Percentiles rank a stretch among this genome's conserved stretches.
These are phyloP conservation scores for Fistulina hepatica DNA, from an alignment of 1,284 basidiomycete species.

Conservation along the genomic window DNA sequence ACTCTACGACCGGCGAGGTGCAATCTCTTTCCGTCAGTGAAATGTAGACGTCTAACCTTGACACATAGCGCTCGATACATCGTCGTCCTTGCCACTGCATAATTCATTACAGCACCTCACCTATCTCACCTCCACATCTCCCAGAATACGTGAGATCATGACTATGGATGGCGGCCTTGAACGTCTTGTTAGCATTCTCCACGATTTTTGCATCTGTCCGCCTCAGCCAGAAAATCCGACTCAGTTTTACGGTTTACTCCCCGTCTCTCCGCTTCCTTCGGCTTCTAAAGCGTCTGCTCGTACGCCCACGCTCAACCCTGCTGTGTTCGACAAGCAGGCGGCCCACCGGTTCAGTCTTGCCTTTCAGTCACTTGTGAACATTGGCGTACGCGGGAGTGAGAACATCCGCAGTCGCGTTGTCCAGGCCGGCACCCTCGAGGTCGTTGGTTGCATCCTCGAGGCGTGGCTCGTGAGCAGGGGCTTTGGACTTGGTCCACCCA, in stretches of 20 bases:
- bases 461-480: conserved; percentile 83
- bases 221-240: conserved; percentile 66
- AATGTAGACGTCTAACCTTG: not conserved
- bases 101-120: conserved; percentile 96
- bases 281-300: conserved; percentile 29
- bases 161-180: conserved; percentile 96
- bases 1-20: conserved; percentile 92
- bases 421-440: conserved; percentile 90
- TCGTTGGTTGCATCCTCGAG: conserved; percentile 91
- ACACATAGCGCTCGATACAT: conserved; percentile 80
- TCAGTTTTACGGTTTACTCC: conserved; percentile 56
- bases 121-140: conserved; percentile 95
- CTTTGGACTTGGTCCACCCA: conserved; percentile 58
- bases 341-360: conserved; percentile 84
- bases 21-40: conserved; percentile 21
- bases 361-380: conserved; percentile 96
- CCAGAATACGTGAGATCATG: conserved; percentile 96
- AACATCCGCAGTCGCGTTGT: conserved; percentile 87
- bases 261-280: conserved; percentile 34
- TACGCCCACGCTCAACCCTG: conserved; percentile 52
- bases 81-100: conserved; percentile 83
- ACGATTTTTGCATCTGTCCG: conserved; percentile 72
- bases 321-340: conserved; percentile 69
- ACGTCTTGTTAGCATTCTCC: conserved; percentile 87
- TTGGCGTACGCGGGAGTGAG: conserved; percentile 95